A percentile compares a stretch with the other conserved stretches of the same genome.
phyloP scores from a whole-genome alignment of 139 green algal species.

The Chlorella ohadii region DNA sequence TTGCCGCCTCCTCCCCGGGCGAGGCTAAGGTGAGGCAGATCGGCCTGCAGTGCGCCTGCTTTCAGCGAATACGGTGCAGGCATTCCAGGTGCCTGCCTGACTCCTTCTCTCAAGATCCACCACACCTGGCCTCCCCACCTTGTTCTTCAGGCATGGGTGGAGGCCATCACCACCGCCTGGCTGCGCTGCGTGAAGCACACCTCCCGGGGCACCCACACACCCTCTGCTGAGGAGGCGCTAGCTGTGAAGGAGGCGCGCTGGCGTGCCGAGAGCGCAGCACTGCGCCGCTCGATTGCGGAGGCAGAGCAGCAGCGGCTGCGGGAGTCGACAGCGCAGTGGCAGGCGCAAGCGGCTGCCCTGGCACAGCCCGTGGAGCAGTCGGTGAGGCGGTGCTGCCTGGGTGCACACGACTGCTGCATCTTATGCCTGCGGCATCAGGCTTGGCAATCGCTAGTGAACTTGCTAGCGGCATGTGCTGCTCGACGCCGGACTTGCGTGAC shows the following conservation, averaged over 20 bases:
- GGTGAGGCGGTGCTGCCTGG: background rate
- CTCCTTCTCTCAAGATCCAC: too few species aligned
- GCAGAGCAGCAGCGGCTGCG: constrained; percentile 18
- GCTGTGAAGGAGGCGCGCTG: constrained; percentile 60
- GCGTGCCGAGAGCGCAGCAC: constrained; percentile 54
- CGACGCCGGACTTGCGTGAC: too few species aligned
- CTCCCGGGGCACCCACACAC: constrained; percentile 46
- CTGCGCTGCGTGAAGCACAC: constrained; percentile 76
- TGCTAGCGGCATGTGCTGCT: too few species aligned
- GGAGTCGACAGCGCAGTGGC: constrained; percentile 18
- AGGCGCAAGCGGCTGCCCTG: background rate
- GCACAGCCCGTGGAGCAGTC: background rate
- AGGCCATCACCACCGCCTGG: constrained; percentile 63
- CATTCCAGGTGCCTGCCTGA: too few species aligned
- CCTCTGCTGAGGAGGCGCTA: background rate
- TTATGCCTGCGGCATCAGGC: too few species aligned
- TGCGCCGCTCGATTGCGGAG: constrained; percentile 44
- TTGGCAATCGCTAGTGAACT: too few species aligned
- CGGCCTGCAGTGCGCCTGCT: too few species aligned
- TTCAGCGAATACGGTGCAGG: too few species aligned
- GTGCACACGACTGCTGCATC: too few species aligned
- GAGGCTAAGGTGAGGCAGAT: constrained; percentile 23
- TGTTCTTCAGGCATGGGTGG: constrained; percentile 56
- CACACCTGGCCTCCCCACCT: too few species aligned
- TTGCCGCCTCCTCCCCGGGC: constrained; percentile 22